These are phyloP conservation scores for Hymenotorrendiella dingleyae DNA, from an alignment of 2,329 filamentous ascomycete genomes.

Conservation along the genomic window DNA sequence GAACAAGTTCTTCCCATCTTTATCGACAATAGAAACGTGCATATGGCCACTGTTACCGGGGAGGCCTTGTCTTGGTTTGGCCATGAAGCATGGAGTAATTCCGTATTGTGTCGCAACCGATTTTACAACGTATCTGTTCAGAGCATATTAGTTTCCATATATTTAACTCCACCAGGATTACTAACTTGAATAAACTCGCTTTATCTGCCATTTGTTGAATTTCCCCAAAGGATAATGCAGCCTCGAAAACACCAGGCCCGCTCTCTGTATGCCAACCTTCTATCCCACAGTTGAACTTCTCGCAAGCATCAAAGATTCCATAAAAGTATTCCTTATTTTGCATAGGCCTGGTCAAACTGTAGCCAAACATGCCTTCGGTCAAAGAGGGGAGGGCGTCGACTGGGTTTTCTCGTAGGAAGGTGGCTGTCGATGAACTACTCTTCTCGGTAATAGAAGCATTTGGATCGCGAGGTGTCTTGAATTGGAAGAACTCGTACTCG, in stretches of 20 bases:
- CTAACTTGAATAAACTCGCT: slow-evolving; percentile 81
- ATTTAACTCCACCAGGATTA: slow-evolving; percentile 5
- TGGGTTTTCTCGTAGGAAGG: slow-evolving; percentile 68
- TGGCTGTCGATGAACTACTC: slow-evolving; percentile 63
- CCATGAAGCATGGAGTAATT: slow-evolving; percentile 98
- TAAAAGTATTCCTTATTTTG: slow-evolving; percentile 95
- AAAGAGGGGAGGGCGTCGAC: slow-evolving; percentile 68
- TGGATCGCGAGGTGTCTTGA: slow-evolving; percentile 56
- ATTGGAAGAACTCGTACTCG: slow-evolving; percentile 95
- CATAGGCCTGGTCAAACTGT: slow-evolving; percentile 78
- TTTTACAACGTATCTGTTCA: slow-evolving; percentile 72
- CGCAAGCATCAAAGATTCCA: slow-evolving; percentile 74
- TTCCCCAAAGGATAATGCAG: slow-evolving; percentile 85
- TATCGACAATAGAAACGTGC: slow-evolving; percentile 83
- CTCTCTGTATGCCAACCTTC: slow-evolving; percentile 97
- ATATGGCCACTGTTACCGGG: slow-evolving; percentile 96
- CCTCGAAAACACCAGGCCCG: slow-evolving; percentile 91
- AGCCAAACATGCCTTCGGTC: slow-evolving; percentile 94
- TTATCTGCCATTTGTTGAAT: slow-evolving; percentile 87
- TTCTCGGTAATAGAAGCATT: slow-evolving; percentile 43
- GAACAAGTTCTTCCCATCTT: slow-evolving; percentile 78
- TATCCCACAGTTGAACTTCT: slow-evolving; percentile 71
- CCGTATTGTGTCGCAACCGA: slow-evolving; percentile 79
- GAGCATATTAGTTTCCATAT: slow-evolving; percentile 4
- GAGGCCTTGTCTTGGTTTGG: slow-evolving; percentile 84